Evolutionary conservation across 345 rosid species (phyloP), one percentile per base, ranked within the genome.

Genomic region (Limnanthes douglasii): DNA sequence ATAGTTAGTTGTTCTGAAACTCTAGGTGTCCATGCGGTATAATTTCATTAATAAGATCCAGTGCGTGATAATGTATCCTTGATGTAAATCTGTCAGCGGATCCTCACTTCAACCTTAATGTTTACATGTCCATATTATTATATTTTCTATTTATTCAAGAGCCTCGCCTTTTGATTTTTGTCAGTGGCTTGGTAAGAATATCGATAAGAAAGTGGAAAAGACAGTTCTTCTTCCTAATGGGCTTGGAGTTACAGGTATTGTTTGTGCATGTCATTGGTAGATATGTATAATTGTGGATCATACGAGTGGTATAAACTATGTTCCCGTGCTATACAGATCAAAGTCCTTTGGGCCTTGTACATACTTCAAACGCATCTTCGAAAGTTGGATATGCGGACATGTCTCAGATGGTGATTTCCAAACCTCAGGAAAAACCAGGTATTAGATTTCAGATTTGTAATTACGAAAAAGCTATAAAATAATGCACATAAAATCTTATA

Each of bases 401-500:
- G 22, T 66, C 84, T 40, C 68, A 65, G 42, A 76, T 74, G 86
- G 71, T 59, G 25, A 45, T 73, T 50, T 69, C 82, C 56, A 88
- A 78, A 55, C 73, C 81, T 23, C 60, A 71, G 55, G 82, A 76
- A 54, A 84, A 68, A 51, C 54, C 65, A 45, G 97, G 94, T 75
- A 68, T 28, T 35, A 37, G 49, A 20, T 46, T 46, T 16, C 26
- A 26, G 18, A 17, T 54, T 18, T n/a, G n/a, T n/a, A n/a, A n/a
- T n/a, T n/a, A n/a, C n/a, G n/a, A n/a, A n/a, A n/a, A n/a, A n/a
- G n/a, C n/a, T n/a, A n/a, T n/a, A n/a, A n/a, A n/a, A n/a, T n/a
- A n/a, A n/a, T n/a, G n/a, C n/a, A n/a, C n/a, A n/a, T n/a, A n/a
- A n/a, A n/a, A n/a, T n/a, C n/a, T n/a, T n/a, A n/a, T n/a, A n/a